Conservation (phyloP, 768 basidiomycete species). For the Trametes cingulata region DNA sequence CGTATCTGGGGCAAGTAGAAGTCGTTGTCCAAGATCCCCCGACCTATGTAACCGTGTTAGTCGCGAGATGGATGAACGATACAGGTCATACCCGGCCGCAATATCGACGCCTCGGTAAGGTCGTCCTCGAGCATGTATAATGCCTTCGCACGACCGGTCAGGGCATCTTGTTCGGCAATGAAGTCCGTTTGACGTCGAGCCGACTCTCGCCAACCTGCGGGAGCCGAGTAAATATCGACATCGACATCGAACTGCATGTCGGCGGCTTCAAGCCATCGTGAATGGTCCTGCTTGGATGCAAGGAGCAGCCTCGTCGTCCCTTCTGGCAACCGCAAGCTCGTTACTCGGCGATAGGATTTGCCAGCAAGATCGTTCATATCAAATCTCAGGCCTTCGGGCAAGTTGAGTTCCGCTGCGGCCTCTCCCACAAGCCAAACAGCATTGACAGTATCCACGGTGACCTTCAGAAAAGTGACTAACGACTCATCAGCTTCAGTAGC, state of each 20-base stretch:
- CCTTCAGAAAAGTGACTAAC: constrained; percentile 82
- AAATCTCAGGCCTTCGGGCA: constrained; percentile 62
- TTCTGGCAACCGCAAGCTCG: constrained; percentile 57
- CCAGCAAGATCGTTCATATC: constrained; percentile 80
- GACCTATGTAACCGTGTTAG: constrained; percentile 20
- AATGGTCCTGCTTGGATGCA: constrained; percentile 38
- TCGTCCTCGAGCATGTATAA: constrained; percentile 44
- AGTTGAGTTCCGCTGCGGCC: constrained; percentile 53
- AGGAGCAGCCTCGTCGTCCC: constrained; percentile 53
- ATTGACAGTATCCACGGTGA: constrained; percentile 57
- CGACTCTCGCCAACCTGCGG: constrained; percentile 52
- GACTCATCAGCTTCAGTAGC: neutral
- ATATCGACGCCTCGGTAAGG: constrained; percentile 9
- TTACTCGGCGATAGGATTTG: constrained; percentile 61
- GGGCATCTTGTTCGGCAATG: constrained; percentile 65
- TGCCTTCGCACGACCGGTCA: constrained; percentile 61
- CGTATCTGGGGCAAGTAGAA: constrained; percentile 47
- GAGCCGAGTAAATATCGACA: constrained; percentile 71
- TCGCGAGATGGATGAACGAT: neutral
- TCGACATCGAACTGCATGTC: constrained; percentile 51
- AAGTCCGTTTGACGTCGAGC: constrained; percentile 63
- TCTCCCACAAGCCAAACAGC: constrained; percentile 53
- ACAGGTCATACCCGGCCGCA: constrained; percentile 26
- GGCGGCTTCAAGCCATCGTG: constrained; percentile 69
- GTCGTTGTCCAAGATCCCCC: constrained; percentile 45